Evolutionary conservation across 169 alveolate genomes (phyloP).

Genomic region (Eimeria sp.): DNA sequence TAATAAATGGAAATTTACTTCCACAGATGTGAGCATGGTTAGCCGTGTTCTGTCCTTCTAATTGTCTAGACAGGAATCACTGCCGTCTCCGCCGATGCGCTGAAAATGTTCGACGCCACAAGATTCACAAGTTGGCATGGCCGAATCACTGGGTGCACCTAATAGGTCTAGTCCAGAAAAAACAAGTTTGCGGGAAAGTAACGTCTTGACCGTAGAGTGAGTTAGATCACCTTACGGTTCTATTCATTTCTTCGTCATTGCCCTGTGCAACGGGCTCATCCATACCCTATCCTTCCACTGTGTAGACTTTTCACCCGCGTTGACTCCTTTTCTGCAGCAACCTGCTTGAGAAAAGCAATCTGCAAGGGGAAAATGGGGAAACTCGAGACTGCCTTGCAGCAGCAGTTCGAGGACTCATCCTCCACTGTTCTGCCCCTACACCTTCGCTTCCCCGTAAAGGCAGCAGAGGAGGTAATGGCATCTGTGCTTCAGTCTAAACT

Average conservation of each 20-base stretch:
- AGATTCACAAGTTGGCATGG: background rate
- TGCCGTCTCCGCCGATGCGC: background rate
- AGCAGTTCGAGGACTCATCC: slow-evolving; percentile 29
- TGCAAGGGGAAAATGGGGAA: slow-evolving; percentile 3
- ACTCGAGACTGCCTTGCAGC: background rate
- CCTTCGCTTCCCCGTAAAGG: slow-evolving; percentile 46
- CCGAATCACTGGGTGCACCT: background rate
- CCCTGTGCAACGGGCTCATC: background rate
- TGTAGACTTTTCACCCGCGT: background rate
- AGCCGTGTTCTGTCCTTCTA: background rate
- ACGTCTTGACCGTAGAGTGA: background rate
- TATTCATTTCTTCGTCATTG: background rate
- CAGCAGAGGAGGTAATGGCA: slow-evolving; percentile 53
- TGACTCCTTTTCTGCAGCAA: background rate
- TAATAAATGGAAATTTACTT: background rate
- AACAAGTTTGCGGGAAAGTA: background rate
- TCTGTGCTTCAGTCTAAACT: slow-evolving; percentile 37
- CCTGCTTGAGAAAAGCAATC: background rate
- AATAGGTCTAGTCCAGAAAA: background rate
- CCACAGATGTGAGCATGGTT: background rate
- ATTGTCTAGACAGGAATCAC: background rate
- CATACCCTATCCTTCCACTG: background rate
- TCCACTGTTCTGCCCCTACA: slow-evolving; percentile 43
- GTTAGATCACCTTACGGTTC: background rate
- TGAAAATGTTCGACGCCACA: background rate